A percentile compares a stretch with the other conserved stretches of the same genome.
phyloP scores from a whole-genome alignment of 768 basidiomycete species.

The Rhizopogon roseolus region DNA sequence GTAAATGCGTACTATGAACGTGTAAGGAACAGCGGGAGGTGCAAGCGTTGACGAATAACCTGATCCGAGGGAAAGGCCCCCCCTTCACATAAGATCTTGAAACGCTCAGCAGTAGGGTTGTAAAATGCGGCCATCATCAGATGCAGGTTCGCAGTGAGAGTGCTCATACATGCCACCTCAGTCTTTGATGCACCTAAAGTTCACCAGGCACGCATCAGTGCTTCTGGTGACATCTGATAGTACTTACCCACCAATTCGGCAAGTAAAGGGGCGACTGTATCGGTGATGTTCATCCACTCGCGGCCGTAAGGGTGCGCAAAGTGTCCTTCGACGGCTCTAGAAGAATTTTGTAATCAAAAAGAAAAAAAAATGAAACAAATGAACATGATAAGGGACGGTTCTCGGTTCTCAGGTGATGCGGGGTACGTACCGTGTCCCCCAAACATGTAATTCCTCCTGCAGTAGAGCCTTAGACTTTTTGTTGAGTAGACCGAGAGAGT shows the following conservation, averaged over 20 bases:
- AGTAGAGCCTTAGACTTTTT: constrained; percentile 69
- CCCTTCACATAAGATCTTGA: constrained; percentile 93
- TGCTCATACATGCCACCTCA: constrained; percentile 95
- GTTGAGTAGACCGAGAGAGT: constrained; percentile 84
- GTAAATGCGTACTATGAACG: constrained; percentile 83
- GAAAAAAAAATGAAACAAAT: constrained; percentile 7
- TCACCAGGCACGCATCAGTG: not conserved
- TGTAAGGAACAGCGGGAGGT: not conserved
- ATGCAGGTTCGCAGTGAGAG: constrained; percentile 92
- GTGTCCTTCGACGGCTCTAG: constrained; percentile 84
- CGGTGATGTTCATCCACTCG: constrained; percentile 78
- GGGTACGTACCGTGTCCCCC: constrained; percentile 61
- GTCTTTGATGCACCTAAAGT: constrained; percentile 72
- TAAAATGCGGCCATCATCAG: constrained; percentile 94
- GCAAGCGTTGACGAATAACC: constrained; percentile 37
- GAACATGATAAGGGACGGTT: constrained; percentile 7
- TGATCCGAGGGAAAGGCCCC: constrained; percentile 97
- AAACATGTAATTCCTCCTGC: constrained; percentile 78
- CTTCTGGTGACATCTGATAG: not conserved
- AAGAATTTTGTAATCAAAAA: constrained; percentile 3
- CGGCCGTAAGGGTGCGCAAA: constrained; percentile 82
- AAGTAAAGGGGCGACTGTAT: constrained; percentile 66
- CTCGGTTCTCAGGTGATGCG: not conserved
- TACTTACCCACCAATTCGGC: constrained; percentile 78
- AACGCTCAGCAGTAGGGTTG: constrained; percentile 76